Evolutionary conservation across 768 basidiomycete genomes (phyloP), one percentile per base, ranked within the genome.

Genomic region (Saitozyma sp.): DNA sequence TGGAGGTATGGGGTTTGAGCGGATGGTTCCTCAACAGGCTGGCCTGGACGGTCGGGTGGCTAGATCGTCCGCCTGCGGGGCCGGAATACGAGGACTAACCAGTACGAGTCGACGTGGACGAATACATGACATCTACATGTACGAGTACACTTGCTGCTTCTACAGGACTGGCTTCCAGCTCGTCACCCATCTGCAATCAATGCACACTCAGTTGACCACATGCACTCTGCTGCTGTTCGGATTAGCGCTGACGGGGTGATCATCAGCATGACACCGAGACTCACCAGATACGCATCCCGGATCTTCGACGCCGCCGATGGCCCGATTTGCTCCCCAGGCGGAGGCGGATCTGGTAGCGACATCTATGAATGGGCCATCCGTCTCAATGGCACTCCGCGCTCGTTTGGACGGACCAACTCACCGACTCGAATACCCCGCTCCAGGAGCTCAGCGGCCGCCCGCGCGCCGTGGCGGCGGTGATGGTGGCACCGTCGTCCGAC

Each of bases 1-100:
- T 78, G 55, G 71, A 78, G 57, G 62, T 78, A 0, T 78, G 77
- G 77, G 77, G 77, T 0, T 49, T 78, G 58, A 73, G 69, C 29
- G 77, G 73, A 16, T 78, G 77, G 77, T 71, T 76, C 46, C 58
- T 78, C 17, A 73, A 76, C 51, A 60, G 65, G 11, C 60, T 78
- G 56, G 64, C 71, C 9, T 56, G 63, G 51, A 57, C 60, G 50
- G 51, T 70, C 13, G 70, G 74, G 14, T 71, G 67, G 65, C 62
- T 68, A 57, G 41, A 48, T 9, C 40, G 45, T 29, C 29, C 29
- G 40, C 67, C 69, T 14, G 56, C 58, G 17, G 58, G 48, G 16
- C 42, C 48, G 8, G 45, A 42, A 16, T 56, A 63, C 9, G 69
- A 66, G 41, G 69, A 63, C 20, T 67, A 54, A 37, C 17, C 13